These are phyloP conservation scores for Cadophora gregata DNA, from an alignment of 2,329 filamentous ascomycete genomes.

Conservation along the genomic window DNA sequence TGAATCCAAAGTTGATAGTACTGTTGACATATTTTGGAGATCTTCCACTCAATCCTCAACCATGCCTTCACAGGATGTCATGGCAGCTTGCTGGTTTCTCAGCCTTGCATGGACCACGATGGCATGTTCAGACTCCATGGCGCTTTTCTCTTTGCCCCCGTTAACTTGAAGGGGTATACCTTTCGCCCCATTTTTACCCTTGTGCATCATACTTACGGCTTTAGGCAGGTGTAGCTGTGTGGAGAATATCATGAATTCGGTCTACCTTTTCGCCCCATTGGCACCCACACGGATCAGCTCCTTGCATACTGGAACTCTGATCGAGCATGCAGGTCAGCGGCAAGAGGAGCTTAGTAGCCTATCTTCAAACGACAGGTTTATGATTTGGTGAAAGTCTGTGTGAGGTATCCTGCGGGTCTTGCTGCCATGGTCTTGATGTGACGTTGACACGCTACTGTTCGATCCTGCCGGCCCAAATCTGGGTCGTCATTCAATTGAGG, in stretches of 20 bases:
- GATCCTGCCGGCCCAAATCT: not conserved
- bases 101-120: not conserved
- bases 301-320: not conserved
- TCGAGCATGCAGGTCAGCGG: not conserved
- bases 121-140: not conserved
- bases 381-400: not conserved
- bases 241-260: not conserved
- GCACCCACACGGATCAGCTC: not conserved
- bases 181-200: too few relatives aligned
- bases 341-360: not conserved
- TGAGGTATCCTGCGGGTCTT: not conserved
- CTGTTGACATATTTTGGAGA: not conserved
- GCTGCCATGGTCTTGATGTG: not conserved
- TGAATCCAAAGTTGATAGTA: not conserved
- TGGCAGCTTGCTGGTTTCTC: not conserved
- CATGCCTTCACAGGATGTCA: not conserved
- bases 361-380: not conserved
- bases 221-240: conserved; percentile 3
- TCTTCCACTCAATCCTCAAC: not conserved
- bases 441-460: not conserved
- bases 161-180: not conserved
- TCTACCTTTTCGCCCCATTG: not conserved
- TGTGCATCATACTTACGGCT: not conserved
- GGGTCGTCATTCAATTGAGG: not conserved
- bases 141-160: not conserved